phyloP scores from a whole-genome alignment of 352 stramenopile species.

The Hyaloperonospora arabidopsidis region DNA sequence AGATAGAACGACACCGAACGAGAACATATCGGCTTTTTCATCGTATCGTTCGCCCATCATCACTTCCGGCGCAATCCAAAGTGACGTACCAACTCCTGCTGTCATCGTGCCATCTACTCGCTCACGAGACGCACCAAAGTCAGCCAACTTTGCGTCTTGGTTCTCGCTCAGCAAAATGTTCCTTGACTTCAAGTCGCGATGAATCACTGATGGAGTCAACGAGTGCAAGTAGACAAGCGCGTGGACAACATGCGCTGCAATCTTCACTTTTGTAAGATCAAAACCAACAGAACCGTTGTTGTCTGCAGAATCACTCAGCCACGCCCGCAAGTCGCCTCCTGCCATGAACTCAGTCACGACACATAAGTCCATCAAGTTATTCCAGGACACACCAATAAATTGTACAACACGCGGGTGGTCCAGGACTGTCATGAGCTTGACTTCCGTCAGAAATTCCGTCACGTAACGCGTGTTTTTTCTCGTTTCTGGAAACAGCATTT shows the following conservation, averaged over 20 bases:
- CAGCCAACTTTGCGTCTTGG: constrained; percentile 35
- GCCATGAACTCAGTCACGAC: constrained; percentile 59
- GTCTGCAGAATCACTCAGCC: constrained; percentile 30
- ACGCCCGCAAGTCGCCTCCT: constrained; percentile 42
- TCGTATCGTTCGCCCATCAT: constrained; percentile 41
- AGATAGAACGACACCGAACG: constrained; percentile 38
- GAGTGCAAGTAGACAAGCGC: constrained; percentile 43
- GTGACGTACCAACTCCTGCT: constrained; percentile 33
- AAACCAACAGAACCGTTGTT: constrained; percentile 24
- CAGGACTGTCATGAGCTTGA: constrained; percentile 42
- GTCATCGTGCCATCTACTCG: constrained; percentile 35
- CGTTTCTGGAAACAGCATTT: constrained; percentile 41
- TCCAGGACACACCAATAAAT: constrained; percentile 56
- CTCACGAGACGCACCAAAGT: constrained; percentile 42
- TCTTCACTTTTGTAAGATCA: constrained; percentile 33
- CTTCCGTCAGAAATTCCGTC: constrained; percentile 43
- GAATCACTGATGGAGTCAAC: constrained; percentile 31
- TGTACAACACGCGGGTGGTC: constrained; percentile 39
- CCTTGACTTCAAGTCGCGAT: constrained; percentile 45
- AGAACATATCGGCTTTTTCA: constrained; percentile 44
- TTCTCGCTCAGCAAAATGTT: constrained; percentile 38
- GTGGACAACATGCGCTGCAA: constrained; percentile 31
- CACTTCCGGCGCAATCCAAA: constrained; percentile 39
- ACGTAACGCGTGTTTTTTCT: constrained; percentile 32
- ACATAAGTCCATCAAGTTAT: constrained; percentile 45